A percentile compares a stretch with the other conserved stretches of the same genome.
These are phyloP conservation scores for Biscogniauxia sp. DNA, from an alignment of 2,329 filamentous ascomycete species.

Conservation along the genomic window DNA sequence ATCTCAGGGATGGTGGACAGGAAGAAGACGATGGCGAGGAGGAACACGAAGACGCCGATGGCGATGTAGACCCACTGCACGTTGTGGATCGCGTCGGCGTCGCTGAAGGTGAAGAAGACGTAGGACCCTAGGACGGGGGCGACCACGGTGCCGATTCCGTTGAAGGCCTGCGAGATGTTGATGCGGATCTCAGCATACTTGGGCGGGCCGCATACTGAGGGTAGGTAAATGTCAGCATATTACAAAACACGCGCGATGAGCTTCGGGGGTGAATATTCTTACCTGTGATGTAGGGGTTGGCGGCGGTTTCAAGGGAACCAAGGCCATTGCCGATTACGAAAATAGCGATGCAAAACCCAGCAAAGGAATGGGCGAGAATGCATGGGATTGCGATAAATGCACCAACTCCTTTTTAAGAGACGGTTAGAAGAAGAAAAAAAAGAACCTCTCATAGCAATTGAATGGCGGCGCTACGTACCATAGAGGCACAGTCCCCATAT, in stretches of 20 bases:
- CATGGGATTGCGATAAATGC: conserved; percentile 55
- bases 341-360: conserved; percentile 69
- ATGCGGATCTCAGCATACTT: conserved; percentile 69
- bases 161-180: conserved; percentile 74
- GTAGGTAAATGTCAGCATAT: conserved; percentile 10
- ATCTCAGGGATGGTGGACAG: conserved; percentile 69
- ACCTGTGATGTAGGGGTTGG: conserved; percentile 71
- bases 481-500: conserved; percentile 68
- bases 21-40: conserved; percentile 65
- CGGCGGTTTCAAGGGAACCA: conserved; percentile 72
- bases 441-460: not conserved
- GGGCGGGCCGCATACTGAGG: conserved; percentile 60
- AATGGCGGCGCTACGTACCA: conserved; percentile 31
- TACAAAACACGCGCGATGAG: not conserved
- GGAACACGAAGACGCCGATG: conserved; percentile 68
- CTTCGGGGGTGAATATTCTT: conserved; percentile 1
- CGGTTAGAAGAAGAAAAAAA: conserved; percentile 5
- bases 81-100: conserved; percentile 56
- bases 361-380: conserved; percentile 63
- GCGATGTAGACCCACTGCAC: conserved; percentile 77
- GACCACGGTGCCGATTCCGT: conserved; percentile 71
- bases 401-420: conserved; percentile 44
- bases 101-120: conserved; percentile 67
- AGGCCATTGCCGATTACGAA: conserved; percentile 75
- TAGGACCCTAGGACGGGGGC: conserved; percentile 71